A percentile compares a stretch with the other conserved stretches of the same genome.
phyloP scores from a whole-genome alignment of 179 eudicot genomes.

The Beta lomatogona region DNA sequence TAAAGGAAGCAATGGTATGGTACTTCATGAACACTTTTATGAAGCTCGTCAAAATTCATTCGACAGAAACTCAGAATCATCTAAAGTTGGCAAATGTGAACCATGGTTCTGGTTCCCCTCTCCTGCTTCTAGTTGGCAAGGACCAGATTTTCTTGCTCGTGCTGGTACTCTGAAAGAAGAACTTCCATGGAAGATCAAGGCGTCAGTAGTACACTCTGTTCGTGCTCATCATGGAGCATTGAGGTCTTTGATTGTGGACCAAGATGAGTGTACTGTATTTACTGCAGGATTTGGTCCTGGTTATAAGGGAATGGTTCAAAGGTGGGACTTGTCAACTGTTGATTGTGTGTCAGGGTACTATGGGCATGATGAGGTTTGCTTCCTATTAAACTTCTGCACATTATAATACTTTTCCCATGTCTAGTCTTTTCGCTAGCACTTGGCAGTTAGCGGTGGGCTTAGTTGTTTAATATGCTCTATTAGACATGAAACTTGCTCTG shows the following conservation, averaged over 20 bases:
- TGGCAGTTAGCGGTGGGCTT: neutral
- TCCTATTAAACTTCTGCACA: slow-evolving; percentile 8
- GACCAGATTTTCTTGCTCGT: slow-evolving; percentile 76
- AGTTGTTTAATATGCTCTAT: neutral
- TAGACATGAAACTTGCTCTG: neutral
- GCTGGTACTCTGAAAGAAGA: slow-evolving; percentile 77
- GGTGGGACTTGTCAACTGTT: slow-evolving; percentile 78
- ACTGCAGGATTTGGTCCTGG: slow-evolving; percentile 98
- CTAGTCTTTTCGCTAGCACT: neutral
- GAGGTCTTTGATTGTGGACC: slow-evolving; percentile 76
- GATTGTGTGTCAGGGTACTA: slow-evolving; percentile 76
- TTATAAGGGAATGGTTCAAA: slow-evolving; percentile 92
- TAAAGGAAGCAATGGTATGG: slow-evolving; percentile 47
- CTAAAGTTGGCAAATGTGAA: slow-evolving; percentile 56
- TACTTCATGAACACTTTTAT: slow-evolving; percentile 47
- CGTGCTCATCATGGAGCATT: slow-evolving; percentile 95
- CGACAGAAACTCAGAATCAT: slow-evolving; percentile 40
- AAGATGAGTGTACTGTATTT: slow-evolving; percentile 80
- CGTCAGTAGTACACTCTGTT: slow-evolving; percentile 72
- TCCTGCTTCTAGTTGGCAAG: slow-evolving; percentile 81
- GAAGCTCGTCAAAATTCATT: slow-evolving; percentile 41
- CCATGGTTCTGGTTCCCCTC: slow-evolving; percentile 98
- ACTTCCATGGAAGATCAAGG: slow-evolving; percentile 94
- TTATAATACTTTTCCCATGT: neutral
- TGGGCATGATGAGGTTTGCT: slow-evolving; percentile 95